Base-by-base conservation (phyloP, 148 eudicot genomes). In the Nepenthes gracilis region DNA sequence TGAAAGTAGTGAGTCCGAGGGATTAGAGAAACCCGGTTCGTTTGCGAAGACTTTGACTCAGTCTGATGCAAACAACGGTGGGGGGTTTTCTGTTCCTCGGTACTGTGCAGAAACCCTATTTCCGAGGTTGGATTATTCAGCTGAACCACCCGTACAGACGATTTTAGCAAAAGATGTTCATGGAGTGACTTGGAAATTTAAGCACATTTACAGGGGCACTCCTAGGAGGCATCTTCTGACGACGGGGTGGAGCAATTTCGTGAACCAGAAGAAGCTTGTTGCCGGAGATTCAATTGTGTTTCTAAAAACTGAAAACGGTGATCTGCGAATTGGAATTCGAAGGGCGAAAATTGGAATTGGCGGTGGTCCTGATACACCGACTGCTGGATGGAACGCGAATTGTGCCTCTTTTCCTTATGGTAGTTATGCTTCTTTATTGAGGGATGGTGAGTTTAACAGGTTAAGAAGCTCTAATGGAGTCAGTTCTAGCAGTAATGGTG, bases 11-110 rank as follows among this genome's bases (percentile, higher is more conserved):
- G 67, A 71, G 59, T 13, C 12, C 58, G 76, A 83, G 14, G 71
- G 70, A 7, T 65, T 56, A 35, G 84, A 83, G 34, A 92, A 83
- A 63, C 70, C 88, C 2, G 78, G 79, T 12, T 85, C 94, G 0
- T 92, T 92, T 66, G 91, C 96, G 0, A 92, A 92, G 76, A 92
- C 98, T 4, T 70, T 92, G 35, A 92, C 98, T 1, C 98, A 88
- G 33, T 92, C 98, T 36, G 98, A 92, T 70, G 98, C 98, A 0
- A 92, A 92, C 67, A 92, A 92, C 56, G 98, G 98, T 14, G 98
- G 98, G 2, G 98, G 98, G 0, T 92, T 92, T 64, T 90, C 95
- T 2, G 95, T 85, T 0, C 95, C 95, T 5, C 65, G 98, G 15
- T 92, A 92, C 49, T 92, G 98, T 52, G 98, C 98, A 0, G 98